Evolutionary conservation across 768 basidiomycete species (phyloP).

Genomic region (Termitomyces sp.): DNA sequence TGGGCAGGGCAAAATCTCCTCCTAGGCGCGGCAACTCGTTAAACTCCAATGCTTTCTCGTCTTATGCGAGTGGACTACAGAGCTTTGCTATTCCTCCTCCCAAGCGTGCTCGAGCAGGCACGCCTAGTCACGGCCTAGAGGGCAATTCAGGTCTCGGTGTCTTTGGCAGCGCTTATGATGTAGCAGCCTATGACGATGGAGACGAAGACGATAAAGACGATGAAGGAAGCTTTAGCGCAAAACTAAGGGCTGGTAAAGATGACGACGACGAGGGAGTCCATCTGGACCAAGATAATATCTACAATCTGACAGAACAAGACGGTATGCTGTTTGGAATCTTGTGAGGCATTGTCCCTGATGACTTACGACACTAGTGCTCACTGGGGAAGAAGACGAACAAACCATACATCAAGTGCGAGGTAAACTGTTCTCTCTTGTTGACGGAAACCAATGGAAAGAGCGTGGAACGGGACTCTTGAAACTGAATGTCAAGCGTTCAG

Average conservation of each 20-base stretch:
- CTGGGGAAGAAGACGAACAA: constrained; percentile 81
- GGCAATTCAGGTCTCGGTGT: constrained; percentile 21
- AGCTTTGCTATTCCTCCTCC: constrained; percentile 44
- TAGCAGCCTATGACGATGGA: constrained; percentile 28
- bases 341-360: background rate
- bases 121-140: constrained; percentile 45
- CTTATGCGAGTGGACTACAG: constrained; percentile 49
- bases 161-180: constrained; percentile 18
- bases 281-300: constrained; percentile 39
- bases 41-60: constrained; percentile 50
- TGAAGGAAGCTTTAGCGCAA: constrained; percentile 53
- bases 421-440: constrained; percentile 61
- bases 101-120: constrained; percentile 51
- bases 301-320: constrained; percentile 63
- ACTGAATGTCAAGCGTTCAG: constrained; percentile 58
- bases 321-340: constrained; percentile 30
- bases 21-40: constrained; percentile 36
- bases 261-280: constrained; percentile 46
- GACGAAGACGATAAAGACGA: constrained; percentile 45
- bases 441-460: constrained; percentile 70
- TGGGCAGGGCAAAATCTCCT: constrained; percentile 51
- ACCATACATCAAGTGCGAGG: constrained; percentile 73
- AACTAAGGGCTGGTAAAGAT: constrained; percentile 56
- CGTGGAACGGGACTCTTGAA: constrained; percentile 67
- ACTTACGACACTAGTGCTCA: constrained; percentile 42